Conservation (phyloP, 148 eudicot genomes). For the Oxyria digyna region DNA sequence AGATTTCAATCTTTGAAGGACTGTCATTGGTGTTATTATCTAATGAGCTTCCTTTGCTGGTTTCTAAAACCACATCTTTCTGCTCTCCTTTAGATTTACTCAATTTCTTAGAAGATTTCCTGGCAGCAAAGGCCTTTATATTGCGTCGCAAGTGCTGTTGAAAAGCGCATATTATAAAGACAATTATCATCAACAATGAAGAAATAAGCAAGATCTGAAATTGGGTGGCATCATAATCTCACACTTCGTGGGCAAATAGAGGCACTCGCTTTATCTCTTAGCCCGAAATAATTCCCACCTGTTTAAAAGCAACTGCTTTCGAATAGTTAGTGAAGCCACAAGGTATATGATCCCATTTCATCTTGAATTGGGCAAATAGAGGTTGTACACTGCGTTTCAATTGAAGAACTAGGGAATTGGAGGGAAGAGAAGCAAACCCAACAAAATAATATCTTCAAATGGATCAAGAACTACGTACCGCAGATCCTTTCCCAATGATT, state of each 20-base stretch:
- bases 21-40: conserved; percentile 16
- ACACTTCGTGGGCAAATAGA: background rate
- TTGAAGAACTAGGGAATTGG: background rate
- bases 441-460: background rate
- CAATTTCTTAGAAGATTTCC: conserved; percentile 41
- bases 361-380: background rate
- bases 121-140: conserved; percentile 38
- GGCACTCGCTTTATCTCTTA: background rate
- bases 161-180: conserved; percentile 6
- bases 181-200: background rate
- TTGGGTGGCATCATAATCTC: background rate
- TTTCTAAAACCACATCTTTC: conserved; percentile 18
- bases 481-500: conserved; percentile 13
- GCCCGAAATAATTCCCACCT: conserved; percentile 4
- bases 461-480: conserved; percentile 4
- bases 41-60: conserved; percentile 11
- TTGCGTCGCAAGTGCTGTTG: conserved; percentile 24
- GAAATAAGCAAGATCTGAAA: background rate
- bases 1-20: conserved; percentile 13
- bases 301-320: conserved; percentile 5
- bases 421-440: background rate
- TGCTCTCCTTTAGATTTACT: conserved; percentile 30
- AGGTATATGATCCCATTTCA: background rate
- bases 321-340: background rate
- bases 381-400: background rate